These are phyloP conservation scores for Andrographis paniculata DNA, from an alignment of 305 asterid species.

Conservation along the genomic window DNA sequence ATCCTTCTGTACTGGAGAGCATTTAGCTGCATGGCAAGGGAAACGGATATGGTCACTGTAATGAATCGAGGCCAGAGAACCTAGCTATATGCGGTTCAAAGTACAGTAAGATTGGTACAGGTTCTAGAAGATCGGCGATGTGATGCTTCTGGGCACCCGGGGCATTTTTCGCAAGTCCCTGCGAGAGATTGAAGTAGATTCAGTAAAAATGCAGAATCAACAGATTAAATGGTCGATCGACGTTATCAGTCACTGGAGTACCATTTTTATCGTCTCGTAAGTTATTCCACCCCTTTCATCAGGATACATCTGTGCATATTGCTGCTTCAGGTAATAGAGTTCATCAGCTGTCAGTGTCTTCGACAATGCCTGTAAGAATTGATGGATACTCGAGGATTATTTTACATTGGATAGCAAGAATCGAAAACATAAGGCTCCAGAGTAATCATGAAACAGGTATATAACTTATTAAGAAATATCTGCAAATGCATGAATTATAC, in stretches of 20 bases:
- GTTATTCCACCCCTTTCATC: conserved; percentile 45
- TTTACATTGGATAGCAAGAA: too few species aligned
- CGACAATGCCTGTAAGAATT: conserved; percentile 46
- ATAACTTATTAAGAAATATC: too few species aligned
- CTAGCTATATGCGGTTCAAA: not conserved
- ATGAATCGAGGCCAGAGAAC: not conserved
- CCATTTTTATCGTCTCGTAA: conserved; percentile 44
- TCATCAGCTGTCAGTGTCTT: conserved; percentile 47
- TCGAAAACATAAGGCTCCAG: too few species aligned
- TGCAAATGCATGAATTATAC: too few species aligned
- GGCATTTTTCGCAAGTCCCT: conserved; percentile 18
- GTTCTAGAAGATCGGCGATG: conserved; percentile 19
- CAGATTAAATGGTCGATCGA: too few species aligned
- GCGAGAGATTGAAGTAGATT: conserved; percentile 7
- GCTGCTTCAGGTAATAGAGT: conserved; percentile 49
- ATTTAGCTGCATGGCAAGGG: conserved; percentile 36
- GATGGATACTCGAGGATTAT: not conserved
- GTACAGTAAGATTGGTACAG: conserved; percentile 16
- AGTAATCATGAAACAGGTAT: too few species aligned
- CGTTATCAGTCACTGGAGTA: conserved; percentile 16
- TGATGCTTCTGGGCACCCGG: conserved; percentile 18
- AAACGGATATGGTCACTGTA: not conserved
- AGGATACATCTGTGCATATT: conserved; percentile 45
- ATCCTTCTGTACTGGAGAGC: conserved; percentile 62
- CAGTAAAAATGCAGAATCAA: not conserved